Base-by-base conservation (phyloP, 495 filamentous ascomycete species). In the Amphirosellinia nigrospora region DNA sequence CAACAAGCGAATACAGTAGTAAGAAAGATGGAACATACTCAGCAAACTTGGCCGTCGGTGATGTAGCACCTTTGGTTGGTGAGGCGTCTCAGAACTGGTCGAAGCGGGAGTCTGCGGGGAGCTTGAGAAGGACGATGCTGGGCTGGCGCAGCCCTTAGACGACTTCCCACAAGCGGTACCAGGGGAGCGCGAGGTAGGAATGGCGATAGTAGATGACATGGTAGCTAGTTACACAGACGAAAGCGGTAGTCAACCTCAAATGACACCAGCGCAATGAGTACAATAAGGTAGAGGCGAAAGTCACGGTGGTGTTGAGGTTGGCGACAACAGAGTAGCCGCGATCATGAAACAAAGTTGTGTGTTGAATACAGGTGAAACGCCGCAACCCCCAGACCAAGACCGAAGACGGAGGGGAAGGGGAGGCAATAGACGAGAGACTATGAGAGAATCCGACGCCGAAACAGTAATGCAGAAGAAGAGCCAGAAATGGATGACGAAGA, bases 131-230 rank as follows among this genome's bases (percentile, higher is more conserved):
- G 84, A 86, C 32, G 85, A 87, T 28, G 84, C 84, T 46, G 83
- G 86, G 71, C 82, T 83, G 71, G 74, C 74, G 30, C 77, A 73
- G 34, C 77, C 72, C 77, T 82, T 82, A 70, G 74, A 76, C 2
- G 84, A 77, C 65, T 76, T 77, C 9, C 74, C 71, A 53, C 81
- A 80, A 38, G 74, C 69, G n/a, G 80, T 71, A 53, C 72, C 76
- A 15, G 79, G 74, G 0, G 79, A 75, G 74, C 83, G 74, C 36
- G 78, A 61, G 26, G 81, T 72, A 56, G 85, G 85, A 61, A 88
- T 88, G 67, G 79, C 77, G 77, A 87, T 87, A 58, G 85, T 87
- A 66, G 82, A 83, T 23, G 86, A 82, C 83, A 87, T 86, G 66
- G 59, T 74, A 39, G 61, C 64, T 45, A 43, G 19, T 61, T 39